These are phyloP conservation scores for Linnemannia exigua DNA, from an alignment of 192 early-diverging fungal species.

Conservation along the genomic window DNA sequence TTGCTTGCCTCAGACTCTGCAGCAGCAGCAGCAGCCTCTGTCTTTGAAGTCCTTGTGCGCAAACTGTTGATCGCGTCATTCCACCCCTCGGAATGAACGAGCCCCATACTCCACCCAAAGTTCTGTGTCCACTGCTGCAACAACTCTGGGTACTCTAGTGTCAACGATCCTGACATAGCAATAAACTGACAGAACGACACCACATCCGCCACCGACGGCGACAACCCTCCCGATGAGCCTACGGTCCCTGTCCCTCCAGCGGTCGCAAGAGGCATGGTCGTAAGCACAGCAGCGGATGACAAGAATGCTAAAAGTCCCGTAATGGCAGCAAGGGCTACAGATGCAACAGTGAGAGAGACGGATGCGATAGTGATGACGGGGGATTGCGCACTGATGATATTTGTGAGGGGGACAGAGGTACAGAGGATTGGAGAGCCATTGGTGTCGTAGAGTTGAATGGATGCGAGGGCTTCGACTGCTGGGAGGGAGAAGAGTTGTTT, in stretches of 20 bases:
- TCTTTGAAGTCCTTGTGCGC: slow-evolving; percentile 16
- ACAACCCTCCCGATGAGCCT: slow-evolving; percentile 1
- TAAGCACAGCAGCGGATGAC: slow-evolving; percentile 33
- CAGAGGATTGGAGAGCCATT: slow-evolving; percentile 33
- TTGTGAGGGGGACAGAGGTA: slow-evolving; percentile 32
- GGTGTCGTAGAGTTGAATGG: slow-evolving; percentile 34
- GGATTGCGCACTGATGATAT: slow-evolving; percentile 36
- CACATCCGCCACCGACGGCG: slow-evolving; percentile 46
- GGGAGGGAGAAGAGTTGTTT: slow-evolving; percentile 45
- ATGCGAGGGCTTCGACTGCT: slow-evolving; percentile 40
- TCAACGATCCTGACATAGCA: slow-evolving; percentile 48
- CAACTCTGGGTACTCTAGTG: slow-evolving; percentile 44
- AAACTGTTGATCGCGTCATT: slow-evolving; percentile 33
- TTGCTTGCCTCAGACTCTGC: background rate
- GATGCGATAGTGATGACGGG: slow-evolving; percentile 37
- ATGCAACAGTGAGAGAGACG: slow-evolving; percentile 21
- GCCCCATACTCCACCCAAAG: slow-evolving; percentile 58
- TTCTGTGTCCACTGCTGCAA: slow-evolving; percentile 52
- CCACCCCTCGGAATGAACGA: slow-evolving; percentile 22
- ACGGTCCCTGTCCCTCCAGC: slow-evolving; percentile 1
- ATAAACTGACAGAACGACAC: slow-evolving; percentile 57
- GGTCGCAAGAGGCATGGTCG: slow-evolving; percentile 17
- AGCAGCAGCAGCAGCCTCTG: background rate
- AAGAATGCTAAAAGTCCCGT: slow-evolving; percentile 29
- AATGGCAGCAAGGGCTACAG: slow-evolving; percentile 25